A percentile compares a stretch with the other conserved stretches of the same genome.
Evolutionary conservation across 495 filamentous ascomycete genomes (phyloP).

Genomic region (Pyrenopolyporus hunteri): DNA sequence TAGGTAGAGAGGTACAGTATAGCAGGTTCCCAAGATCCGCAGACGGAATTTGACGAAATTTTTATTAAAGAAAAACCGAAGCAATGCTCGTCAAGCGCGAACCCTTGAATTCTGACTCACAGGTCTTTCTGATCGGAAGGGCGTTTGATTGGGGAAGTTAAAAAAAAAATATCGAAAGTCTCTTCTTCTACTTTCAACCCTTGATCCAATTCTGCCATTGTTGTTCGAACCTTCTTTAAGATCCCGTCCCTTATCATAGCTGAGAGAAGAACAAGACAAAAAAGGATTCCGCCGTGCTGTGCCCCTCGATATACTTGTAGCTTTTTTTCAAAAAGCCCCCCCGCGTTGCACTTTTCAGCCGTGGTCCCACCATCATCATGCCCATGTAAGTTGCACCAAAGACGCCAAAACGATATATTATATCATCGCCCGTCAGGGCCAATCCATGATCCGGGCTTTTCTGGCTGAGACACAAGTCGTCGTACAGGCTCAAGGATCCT

Average conservation of each 20-base stretch:
- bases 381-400: slow-evolving; percentile 39
- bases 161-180: neutral
- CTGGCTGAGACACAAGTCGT: neutral
- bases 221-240: no score
- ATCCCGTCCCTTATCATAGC: no score
- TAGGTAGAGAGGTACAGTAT: neutral
- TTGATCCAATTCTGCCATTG: neutral
- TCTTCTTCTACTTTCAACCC: neutral
- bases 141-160: neutral
- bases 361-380: slow-evolving; percentile 36
- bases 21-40: no score
- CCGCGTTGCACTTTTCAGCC: slow-evolving; percentile 2
- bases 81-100: no score
- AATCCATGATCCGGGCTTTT: neutral
- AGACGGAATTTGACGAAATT: slow-evolving; percentile 23
- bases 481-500: slow-evolving; percentile 86
- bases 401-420: slow-evolving; percentile 2
- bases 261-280: no score
- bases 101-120: slow-evolving; percentile 33
- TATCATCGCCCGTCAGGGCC: slow-evolving; percentile 5
- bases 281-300: neutral
- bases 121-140: slow-evolving; percentile 47
- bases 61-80: slow-evolving; percentile 32
- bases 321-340: neutral
- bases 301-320: neutral